phyloP scores from a whole-genome alignment of 306 rosid genomes.

The Corylus avellana region DNA sequence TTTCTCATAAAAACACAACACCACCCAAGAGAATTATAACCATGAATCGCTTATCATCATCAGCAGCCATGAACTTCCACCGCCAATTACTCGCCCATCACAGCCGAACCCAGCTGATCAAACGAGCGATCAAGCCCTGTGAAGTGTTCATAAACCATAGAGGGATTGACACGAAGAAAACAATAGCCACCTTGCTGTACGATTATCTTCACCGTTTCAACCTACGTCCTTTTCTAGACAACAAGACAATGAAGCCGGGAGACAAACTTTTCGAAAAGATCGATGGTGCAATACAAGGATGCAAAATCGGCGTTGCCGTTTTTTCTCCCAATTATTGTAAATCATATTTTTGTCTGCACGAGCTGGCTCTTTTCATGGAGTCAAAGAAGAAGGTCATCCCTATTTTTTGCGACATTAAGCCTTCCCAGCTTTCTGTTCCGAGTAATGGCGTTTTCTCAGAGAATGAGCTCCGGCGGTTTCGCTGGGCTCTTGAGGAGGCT shows the following conservation, averaged over 20 bases:
- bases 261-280: constrained; percentile 83
- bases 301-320: constrained; percentile 73
- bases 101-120: constrained; percentile 26
- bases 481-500: constrained; percentile 68
- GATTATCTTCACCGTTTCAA: constrained; percentile 51
- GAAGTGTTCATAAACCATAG: constrained; percentile 86
- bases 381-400: constrained; percentile 77
- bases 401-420: constrained; percentile 76
- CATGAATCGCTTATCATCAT: constrained; percentile 9
- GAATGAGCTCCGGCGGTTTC: constrained; percentile 46
- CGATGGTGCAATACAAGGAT: constrained; percentile 51
- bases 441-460: constrained; percentile 32
- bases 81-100: constrained; percentile 29
- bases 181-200: constrained; percentile 63
- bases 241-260: constrained; percentile 84
- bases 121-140: constrained; percentile 39
- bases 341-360: constrained; percentile 86
- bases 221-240: constrained; percentile 66
- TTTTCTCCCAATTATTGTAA: constrained; percentile 79
- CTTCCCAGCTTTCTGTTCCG: constrained; percentile 56
- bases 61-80: constrained; percentile 31
- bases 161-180: constrained; percentile 71
- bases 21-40: neutral
- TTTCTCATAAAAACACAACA: neutral
- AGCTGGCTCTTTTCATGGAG: constrained; percentile 65